These are phyloP conservation scores for Neodidymelliopsis sp. DNA, from an alignment of 2,329 filamentous ascomycete species.

Conservation along the genomic window DNA sequence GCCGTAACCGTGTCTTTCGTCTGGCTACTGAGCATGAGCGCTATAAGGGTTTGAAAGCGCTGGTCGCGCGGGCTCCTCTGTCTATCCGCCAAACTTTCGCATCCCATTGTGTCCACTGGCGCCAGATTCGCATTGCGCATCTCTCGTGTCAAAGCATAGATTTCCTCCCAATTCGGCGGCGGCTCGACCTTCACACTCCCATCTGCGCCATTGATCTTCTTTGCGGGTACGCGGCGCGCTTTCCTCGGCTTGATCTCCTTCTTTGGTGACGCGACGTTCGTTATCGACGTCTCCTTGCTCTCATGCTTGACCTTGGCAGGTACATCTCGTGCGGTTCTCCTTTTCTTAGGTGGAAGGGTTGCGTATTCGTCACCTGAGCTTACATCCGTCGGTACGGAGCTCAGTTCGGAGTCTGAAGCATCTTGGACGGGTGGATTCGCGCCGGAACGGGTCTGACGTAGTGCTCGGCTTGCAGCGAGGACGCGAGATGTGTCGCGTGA, in stretches of 20 bases:
- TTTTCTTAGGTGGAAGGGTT: constrained; percentile 54
- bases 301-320: constrained; percentile 42
- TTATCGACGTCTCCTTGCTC: constrained; percentile 26
- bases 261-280: constrained; percentile 33
- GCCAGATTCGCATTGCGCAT: constrained; percentile 79
- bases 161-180: constrained; percentile 81
- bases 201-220: constrained; percentile 39
- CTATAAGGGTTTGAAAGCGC: constrained; percentile 84
- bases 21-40: constrained; percentile 90
- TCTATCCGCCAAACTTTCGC: constrained; percentile 74
- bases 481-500: constrained; percentile 47
- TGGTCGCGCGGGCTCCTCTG: constrained; percentile 62
- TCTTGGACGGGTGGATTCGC: constrained; percentile 31
- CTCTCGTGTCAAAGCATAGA: constrained; percentile 77
- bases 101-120: constrained; percentile 97
- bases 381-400: constrained; percentile 38
- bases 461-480: constrained; percentile 40
- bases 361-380: constrained; percentile 32
- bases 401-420: constrained; percentile 44
- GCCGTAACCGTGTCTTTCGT: constrained; percentile 93
- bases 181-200: constrained; percentile 60
- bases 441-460: constrained; percentile 43
- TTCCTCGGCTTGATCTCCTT: constrained; percentile 40
- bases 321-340: constrained; percentile 49
- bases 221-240: constrained; percentile 48